Evolutionary conservation across 2,329 filamentous ascomycete species (phyloP).

Genomic region (Pseudogymnoascus sp.): DNA sequence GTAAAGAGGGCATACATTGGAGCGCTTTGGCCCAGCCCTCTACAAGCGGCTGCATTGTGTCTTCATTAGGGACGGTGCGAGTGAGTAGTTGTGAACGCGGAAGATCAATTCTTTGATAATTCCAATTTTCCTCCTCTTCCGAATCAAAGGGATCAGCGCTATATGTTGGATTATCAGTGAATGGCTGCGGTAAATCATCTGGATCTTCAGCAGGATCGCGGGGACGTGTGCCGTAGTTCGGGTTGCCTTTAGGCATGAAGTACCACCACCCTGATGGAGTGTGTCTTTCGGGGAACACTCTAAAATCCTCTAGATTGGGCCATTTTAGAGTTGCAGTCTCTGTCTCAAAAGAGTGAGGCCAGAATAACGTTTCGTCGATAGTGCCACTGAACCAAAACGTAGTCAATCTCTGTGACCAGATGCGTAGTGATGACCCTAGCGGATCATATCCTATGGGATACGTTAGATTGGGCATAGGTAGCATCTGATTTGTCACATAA

Average conservation of each 20-base stretch:
- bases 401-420: not conserved
- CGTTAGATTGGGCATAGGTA: not conserved
- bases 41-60: not conserved
- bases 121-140: not conserved
- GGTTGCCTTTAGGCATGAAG: not conserved
- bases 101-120: not conserved
- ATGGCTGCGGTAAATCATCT: not conserved
- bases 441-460: not conserved
- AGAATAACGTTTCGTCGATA: not conserved
- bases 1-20: not conserved
- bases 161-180: not conserved
- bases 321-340: not conserved
- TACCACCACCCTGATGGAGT: not conserved
- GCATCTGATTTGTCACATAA: not conserved
- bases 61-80: not conserved
- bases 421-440: not conserved
- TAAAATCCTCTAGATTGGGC: not conserved
- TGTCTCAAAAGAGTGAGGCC: not conserved
- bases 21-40: not conserved
- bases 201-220: not conserved
- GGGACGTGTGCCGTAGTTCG: not conserved
- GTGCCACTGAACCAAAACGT: not conserved
- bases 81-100: not conserved
- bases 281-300: not conserved
- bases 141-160: not conserved